Conservation (phyloP, 2,329 filamentous ascomycete species). For the Aspergillus sp. region DNA sequence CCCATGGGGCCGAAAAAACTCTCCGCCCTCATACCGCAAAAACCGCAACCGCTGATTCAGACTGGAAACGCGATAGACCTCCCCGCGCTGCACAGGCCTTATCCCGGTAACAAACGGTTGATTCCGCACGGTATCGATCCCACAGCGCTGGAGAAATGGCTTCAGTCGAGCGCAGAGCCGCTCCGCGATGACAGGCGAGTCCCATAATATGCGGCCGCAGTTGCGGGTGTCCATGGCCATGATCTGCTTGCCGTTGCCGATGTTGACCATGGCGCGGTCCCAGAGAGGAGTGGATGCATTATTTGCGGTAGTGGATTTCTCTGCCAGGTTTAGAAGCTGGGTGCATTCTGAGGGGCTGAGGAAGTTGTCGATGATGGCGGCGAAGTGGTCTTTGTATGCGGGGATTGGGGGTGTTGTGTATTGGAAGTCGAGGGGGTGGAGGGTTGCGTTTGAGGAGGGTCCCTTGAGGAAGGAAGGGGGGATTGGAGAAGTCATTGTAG, state of each 20-base stretch:
- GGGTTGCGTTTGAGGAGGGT: neutral
- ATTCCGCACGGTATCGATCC: constrained; percentile 31
- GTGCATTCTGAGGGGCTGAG: constrained; percentile 5
- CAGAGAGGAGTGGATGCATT: constrained; percentile 34
- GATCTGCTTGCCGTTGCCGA: constrained; percentile 54
- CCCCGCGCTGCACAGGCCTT: constrained; percentile 26
- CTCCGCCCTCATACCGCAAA: constrained; percentile 60
- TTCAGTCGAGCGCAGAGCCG: constrained; percentile 54
- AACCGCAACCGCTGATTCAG: constrained; percentile 70
- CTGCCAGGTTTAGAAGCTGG: constrained; percentile 36
- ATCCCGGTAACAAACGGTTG: constrained; percentile 39
- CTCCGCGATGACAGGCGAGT: constrained; percentile 53
- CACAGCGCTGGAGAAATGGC: constrained; percentile 42
- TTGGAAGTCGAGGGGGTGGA: constrained; percentile 5
- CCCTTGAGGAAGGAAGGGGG: neutral
- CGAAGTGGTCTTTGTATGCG: constrained; percentile 7
- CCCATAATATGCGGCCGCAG: constrained; percentile 68
- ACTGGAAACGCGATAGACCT: constrained; percentile 31
- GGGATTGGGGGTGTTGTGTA: constrained; percentile 8
- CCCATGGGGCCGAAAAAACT: constrained; percentile 66
- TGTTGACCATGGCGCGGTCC: constrained; percentile 61
- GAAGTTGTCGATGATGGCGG: constrained; percentile 7
- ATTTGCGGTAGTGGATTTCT: constrained; percentile 28
- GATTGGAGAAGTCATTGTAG: too few relatives aligned
- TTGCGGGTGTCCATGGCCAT: constrained; percentile 54